phyloP scores from a whole-genome alignment of 176 grass and related monocot genomes.

The Dactylis glomerata region DNA sequence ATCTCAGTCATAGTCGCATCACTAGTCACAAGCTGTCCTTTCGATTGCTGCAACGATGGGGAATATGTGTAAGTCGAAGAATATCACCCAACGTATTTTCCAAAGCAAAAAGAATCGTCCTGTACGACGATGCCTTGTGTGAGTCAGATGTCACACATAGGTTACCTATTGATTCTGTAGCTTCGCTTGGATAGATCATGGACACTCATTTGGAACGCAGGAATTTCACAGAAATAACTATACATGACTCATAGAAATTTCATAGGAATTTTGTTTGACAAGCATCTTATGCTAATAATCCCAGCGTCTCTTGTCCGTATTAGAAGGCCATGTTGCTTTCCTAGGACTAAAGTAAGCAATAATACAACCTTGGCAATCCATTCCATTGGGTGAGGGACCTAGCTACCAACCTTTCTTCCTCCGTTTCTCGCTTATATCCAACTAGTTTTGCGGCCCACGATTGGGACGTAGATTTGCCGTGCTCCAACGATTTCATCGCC shows the following conservation, averaged over 20 bases:
- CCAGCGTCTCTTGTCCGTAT: neutral
- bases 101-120: neutral
- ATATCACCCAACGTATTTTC: neutral
- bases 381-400: slow-evolving; percentile 19
- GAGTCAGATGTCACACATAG: neutral
- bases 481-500: neutral
- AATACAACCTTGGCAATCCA: neutral
- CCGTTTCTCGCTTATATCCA: neutral
- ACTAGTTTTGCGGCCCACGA: neutral
- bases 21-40: neutral
- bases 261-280: neutral
- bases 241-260: neutral
- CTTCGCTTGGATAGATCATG: neutral
- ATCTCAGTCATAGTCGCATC: neutral
- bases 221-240: neutral
- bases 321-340: slow-evolving; percentile 3
- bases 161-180: neutral
- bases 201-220: neutral
- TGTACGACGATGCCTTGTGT: neutral
- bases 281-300: neutral
- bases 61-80: neutral
- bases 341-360: neutral
- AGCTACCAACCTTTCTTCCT: neutral
- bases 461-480: neutral
- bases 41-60: neutral